Conservation (phyloP, 148 eudicot genomes). For the Agrostemma githago region DNA sequence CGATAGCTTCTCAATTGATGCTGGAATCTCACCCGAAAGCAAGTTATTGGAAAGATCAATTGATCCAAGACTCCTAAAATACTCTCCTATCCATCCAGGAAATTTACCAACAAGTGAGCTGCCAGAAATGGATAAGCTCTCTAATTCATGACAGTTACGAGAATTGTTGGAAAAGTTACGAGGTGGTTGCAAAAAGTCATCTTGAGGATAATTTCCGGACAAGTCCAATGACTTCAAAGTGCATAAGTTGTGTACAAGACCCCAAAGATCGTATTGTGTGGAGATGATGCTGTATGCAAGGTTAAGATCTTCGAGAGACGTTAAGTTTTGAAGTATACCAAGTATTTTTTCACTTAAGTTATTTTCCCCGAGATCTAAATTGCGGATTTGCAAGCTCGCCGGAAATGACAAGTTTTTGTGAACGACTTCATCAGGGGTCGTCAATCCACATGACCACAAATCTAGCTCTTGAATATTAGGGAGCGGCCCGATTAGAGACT, state of each 20-base stretch:
- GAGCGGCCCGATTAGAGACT: conserved; percentile 3
- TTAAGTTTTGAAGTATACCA: too few relatives aligned
- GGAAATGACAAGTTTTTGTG: too few relatives aligned
- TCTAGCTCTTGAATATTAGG: neutral
- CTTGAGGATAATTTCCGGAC: neutral
- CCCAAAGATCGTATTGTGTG: neutral
- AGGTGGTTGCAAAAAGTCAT: neutral
- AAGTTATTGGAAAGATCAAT: neutral
- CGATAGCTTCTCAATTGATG: neutral
- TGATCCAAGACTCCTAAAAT: neutral
- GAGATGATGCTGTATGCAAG: neutral
- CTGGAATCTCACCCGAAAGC: neutral
- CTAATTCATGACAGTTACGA: neutral
- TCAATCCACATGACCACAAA: neutral
- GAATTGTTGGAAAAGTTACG: neutral
- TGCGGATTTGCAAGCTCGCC: too few relatives aligned
- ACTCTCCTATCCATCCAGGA: neutral
- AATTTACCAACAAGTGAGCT: neutral
- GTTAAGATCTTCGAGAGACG: conserved; percentile 3
- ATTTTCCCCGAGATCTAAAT: too few relatives aligned
- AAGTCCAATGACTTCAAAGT: neutral
- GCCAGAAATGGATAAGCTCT: neutral
- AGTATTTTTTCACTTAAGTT: too few relatives aligned
- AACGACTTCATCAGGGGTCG: too few relatives aligned
- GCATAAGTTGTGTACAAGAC: neutral